Evolutionary conservation across 257 asterid species (phyloP).

Genomic region (Solanum gracilifrons): DNA sequence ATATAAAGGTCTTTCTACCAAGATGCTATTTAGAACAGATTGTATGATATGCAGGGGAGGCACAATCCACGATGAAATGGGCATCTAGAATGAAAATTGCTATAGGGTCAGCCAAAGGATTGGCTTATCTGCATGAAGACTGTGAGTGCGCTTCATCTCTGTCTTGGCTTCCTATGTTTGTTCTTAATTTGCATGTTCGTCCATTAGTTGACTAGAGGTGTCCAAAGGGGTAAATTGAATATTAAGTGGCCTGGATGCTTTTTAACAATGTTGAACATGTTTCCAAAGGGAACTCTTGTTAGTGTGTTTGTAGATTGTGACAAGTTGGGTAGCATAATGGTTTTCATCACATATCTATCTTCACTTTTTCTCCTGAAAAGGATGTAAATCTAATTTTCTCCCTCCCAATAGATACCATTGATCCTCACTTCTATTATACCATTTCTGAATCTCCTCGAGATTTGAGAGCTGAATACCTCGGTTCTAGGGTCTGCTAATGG

Average conservation of each 20-base stretch:
- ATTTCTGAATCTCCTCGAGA: background rate
- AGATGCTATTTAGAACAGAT: background rate
- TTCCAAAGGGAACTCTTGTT: background rate
- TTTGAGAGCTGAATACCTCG: background rate
- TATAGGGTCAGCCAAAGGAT: slow-evolving; percentile 50
- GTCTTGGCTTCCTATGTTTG: background rate
- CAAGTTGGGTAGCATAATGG: background rate
- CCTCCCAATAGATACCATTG: background rate
- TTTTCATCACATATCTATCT: background rate
- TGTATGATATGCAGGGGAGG: slow-evolving; percentile 18
- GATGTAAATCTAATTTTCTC: background rate
- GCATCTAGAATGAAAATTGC: slow-evolving; percentile 41
- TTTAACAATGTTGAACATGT: background rate
- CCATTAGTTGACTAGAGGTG: background rate
- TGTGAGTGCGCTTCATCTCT: slow-evolving; percentile 12
- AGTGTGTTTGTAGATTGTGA: background rate
- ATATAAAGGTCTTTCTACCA: background rate
- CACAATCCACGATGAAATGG: slow-evolving; percentile 29
- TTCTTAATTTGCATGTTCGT: background rate
- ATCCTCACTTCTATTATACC: background rate
- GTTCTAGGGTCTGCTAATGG: background rate
- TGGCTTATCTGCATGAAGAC: slow-evolving; percentile 66
- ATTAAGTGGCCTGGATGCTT: background rate
- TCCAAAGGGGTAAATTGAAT: background rate
- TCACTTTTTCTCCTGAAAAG: background rate